These are phyloP conservation scores for Nicotiana paniculata DNA, from an alignment of 257 asterid species.

Conservation along the genomic window DNA sequence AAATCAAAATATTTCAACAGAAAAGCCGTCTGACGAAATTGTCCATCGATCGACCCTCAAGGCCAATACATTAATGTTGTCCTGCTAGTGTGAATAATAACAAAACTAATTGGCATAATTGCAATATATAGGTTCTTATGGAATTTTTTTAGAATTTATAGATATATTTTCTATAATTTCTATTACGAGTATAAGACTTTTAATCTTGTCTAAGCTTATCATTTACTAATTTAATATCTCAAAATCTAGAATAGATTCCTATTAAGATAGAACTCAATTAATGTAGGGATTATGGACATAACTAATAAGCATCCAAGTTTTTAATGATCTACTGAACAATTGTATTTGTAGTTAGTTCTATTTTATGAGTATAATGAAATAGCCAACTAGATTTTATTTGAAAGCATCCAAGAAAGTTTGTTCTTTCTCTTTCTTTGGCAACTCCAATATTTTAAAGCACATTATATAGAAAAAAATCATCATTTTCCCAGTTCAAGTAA, in stretches of 20 bases:
- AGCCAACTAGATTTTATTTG: not conserved
- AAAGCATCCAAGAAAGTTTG: no score
- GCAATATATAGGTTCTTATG: not conserved
- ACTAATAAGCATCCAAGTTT: no score
- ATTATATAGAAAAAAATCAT: no score
- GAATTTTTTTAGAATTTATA: no score
- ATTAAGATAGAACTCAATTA: not conserved
- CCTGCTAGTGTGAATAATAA: not conserved
- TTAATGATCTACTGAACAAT: no score
- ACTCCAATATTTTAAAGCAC: no score
- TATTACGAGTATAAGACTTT: not conserved
- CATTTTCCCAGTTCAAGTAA: no score
- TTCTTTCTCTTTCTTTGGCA: no score
- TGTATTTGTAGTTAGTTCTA: not conserved
- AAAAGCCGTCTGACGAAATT: no score
- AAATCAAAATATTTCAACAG: not conserved
- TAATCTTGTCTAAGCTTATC: not conserved
- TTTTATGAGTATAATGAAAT: not conserved
- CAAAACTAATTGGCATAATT: not conserved
- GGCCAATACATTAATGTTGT: no score
- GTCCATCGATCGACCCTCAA: no score
- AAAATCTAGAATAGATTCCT: not conserved
- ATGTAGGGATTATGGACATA: not conserved
- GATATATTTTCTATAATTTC: no score
- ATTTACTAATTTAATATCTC: not conserved